A percentile compares a stretch with the other conserved stretches of the same genome.
Conservation (phyloP, 176 grass and related monocot species). For the Leersia perrieri region DNA sequence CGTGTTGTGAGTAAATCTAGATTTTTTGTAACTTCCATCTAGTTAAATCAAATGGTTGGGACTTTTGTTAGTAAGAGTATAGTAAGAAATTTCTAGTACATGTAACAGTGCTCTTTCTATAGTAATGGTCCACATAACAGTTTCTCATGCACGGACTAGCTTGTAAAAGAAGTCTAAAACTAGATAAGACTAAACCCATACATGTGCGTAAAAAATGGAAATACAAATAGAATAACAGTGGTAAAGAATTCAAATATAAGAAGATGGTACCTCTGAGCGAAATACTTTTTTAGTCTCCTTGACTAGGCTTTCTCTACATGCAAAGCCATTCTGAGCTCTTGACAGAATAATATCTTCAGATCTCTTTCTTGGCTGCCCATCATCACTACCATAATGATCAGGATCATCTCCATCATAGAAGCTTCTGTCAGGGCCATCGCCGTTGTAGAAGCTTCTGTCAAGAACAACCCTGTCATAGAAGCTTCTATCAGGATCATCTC, state of each 20-base stretch:
- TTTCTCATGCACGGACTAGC: not conserved
- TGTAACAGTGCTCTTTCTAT: too few species aligned
- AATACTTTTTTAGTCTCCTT: conserved; percentile 60
- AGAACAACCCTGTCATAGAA: conserved; percentile 33
- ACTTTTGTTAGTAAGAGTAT: too few species aligned
- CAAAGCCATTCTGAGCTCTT: conserved; percentile 54
- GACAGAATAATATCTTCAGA: conserved; percentile 65
- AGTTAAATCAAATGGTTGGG: too few species aligned
- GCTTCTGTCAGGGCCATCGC: conserved; percentile 43
- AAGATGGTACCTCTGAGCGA: conserved; percentile 55
- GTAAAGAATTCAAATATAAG: not conserved
- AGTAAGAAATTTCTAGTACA: too few species aligned
- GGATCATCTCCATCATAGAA: conserved; percentile 51
- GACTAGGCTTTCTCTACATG: conserved; percentile 60
- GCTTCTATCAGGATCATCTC: conserved; percentile 33
- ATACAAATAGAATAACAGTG: not conserved
- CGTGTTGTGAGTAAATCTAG: too few species aligned
- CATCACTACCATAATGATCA: conserved; percentile 40
- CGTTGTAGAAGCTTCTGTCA: conserved; percentile 24
- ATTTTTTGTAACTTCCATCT: too few species aligned
- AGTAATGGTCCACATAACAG: not conserved
- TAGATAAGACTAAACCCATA: not conserved
- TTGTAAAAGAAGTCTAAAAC: not conserved
- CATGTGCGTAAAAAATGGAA: not conserved
- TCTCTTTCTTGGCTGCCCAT: conserved; percentile 32